Evolutionary conservation across 805 yeast species (phyloP), one percentile per base, ranked within the genome.

Genomic region (Torulaspora delbrueckii): DNA sequence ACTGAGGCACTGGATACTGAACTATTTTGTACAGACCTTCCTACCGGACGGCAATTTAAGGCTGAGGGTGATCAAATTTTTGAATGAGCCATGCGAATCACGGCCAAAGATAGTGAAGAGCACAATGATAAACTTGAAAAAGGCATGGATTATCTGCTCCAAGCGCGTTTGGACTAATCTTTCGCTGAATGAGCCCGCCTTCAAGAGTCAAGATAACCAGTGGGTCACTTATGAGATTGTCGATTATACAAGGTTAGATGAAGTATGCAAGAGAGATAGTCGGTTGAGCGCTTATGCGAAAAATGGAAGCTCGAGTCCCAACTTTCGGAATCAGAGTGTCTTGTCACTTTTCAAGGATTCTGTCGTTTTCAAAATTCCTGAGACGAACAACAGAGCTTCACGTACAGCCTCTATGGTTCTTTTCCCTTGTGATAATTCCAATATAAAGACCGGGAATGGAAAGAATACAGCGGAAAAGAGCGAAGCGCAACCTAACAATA

Each of bases 21-120:
- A 90, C 64, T 90, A 86, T 63, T 93, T 88, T 57, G 74, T 80
- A 34, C 91, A 86, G 60, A 98, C 93, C 64, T 93, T 90, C 61
- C 69, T 83, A 22, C 65, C 76, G 12, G 72, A 77, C 39, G 55
- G 67, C 16, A 70, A 74, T 43, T 65, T 84, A 27, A 68, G 89
- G 44, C 52, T 56, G 18, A 54, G 63, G 19, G 74, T 79, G 46
- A 63, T 73, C 3, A 51, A 63, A 10, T 70, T 72, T 12, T 52
- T 80, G 32, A 73, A 77, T 60, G 67, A 63, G 50, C 40, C 60
- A 48, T 54, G 48, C 10, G 28, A 37, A 5, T 30, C 37, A 10
- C 39, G 13, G 31, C 50, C 59, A 8, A 58, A 55, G 35, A 54
- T 70, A 40, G 60, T 68, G 4, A 57, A 55, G 33, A 67, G 72